Evolutionary conservation across 2,329 filamentous ascomycete genomes (phyloP).

Genomic region (Ambrosiella beaveri): DNA sequence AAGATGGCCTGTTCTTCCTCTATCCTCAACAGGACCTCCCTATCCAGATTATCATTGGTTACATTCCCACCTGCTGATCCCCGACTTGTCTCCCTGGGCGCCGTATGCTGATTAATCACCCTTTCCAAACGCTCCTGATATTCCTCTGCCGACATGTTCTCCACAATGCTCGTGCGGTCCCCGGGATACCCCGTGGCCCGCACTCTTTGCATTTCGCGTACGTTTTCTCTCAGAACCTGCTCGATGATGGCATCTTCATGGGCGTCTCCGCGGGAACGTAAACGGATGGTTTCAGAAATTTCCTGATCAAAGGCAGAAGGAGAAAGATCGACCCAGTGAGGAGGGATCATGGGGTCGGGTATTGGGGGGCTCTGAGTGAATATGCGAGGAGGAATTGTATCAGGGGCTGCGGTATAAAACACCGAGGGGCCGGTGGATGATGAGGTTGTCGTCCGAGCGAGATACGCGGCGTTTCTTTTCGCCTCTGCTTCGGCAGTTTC

Average conservation of each 20-base stretch:
- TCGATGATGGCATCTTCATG: conserved; percentile 7
- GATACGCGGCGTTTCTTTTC: background rate
- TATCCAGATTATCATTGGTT: too few species aligned
- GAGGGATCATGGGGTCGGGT: background rate
- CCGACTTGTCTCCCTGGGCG: background rate
- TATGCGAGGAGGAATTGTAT: background rate
- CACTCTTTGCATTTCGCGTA: background rate
- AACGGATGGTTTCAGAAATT: background rate
- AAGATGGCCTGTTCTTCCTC: background rate
- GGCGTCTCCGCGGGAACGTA: conserved; percentile 1
- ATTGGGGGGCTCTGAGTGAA: background rate
- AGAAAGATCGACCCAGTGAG: background rate
- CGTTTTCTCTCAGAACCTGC: conserved; percentile 3
- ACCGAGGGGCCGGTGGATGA: background rate
- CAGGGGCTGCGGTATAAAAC: background rate
- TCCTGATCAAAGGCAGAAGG: background rate
- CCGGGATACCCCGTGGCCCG: background rate
- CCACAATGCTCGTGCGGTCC: background rate
- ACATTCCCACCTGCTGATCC: background rate
- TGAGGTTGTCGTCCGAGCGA: background rate
- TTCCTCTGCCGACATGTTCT: background rate
- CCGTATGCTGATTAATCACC: background rate
- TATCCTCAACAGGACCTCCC: background rate
- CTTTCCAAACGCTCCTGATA: conserved; percentile 2
- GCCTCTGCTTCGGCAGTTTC: background rate